A percentile compares a stretch with the other conserved stretches of the same genome.
Evolutionary conservation across 768 basidiomycete genomes (phyloP).

Genomic region (Candolleomyces eurysporus): DNA sequence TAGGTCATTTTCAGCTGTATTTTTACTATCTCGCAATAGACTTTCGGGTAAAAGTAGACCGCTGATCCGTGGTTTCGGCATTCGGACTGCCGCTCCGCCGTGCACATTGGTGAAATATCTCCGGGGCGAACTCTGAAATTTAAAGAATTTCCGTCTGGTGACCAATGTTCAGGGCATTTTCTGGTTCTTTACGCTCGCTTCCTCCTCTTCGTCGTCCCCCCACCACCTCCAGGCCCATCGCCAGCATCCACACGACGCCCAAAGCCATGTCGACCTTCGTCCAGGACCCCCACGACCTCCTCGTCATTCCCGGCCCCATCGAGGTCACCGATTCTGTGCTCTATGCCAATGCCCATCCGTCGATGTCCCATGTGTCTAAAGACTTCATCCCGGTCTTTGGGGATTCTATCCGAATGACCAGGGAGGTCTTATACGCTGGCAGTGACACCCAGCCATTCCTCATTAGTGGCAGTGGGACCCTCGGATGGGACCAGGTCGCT

Average conservation of each 20-base stretch:
- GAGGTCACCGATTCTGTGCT: conserved; percentile 72
- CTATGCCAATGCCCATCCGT: conserved; percentile 89
- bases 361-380: conserved; percentile 83
- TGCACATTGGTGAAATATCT: background rate
- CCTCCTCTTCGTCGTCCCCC: conserved; percentile 23
- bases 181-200: conserved; percentile 22
- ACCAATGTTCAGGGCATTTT: background rate
- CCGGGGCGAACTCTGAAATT: background rate
- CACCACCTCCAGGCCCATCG: conserved; percentile 40
- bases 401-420: conserved; percentile 84
- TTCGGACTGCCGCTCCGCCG: background rate
- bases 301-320: conserved; percentile 56
- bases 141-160: background rate
- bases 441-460: conserved; percentile 85
- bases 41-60: too few relatives aligned
- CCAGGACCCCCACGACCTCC: conserved; percentile 27
- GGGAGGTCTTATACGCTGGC: conserved; percentile 72
- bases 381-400: conserved; percentile 89
- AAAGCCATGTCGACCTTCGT: conserved; percentile 9
- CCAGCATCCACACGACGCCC: conserved; percentile 1
- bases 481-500: conserved; percentile 96
- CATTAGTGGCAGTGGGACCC: conserved; percentile 90
- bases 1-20: too few relatives aligned
- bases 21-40: too few relatives aligned
- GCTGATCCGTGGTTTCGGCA: background rate